phyloP scores from a whole-genome alignment of 2,329 filamentous ascomycete species.

The Colletotrichum zoysiae region DNA sequence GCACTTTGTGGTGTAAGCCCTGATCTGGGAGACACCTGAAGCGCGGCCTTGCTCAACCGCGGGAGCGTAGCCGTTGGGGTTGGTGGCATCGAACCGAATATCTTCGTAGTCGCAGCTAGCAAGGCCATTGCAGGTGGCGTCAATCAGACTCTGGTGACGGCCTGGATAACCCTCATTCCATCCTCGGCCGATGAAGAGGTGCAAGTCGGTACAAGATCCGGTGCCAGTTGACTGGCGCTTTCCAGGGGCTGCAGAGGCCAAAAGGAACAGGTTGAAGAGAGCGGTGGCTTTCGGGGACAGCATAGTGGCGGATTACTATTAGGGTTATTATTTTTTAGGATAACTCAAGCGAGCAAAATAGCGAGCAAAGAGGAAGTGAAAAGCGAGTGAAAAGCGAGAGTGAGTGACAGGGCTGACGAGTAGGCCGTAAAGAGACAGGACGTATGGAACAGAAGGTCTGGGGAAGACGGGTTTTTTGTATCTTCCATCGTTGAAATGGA shows the following conservation, averaged over 20 bases:
- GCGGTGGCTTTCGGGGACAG: conserved; percentile 22
- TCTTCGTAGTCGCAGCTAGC: conserved; percentile 50
- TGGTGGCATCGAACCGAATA: conserved; percentile 48
- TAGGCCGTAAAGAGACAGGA: not conserved
- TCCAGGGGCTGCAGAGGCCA: conserved; percentile 38
- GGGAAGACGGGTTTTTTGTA: conserved; percentile 25
- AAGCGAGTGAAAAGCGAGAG: conserved; percentile 32
- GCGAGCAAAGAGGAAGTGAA: not conserved
- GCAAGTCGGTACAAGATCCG: conserved; percentile 47
- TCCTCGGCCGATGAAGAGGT: conserved; percentile 48
- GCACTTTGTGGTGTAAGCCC: conserved; percentile 54
- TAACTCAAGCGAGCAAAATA: conserved; percentile 32
- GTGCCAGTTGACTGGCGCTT: conserved; percentile 35
- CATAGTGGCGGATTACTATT: conserved; percentile 37
- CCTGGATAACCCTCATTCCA: conserved; percentile 50
- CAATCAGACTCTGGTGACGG: conserved; percentile 46
- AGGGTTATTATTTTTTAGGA: not conserved
- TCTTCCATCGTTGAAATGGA: conserved; percentile 12
- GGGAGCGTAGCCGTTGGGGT: conserved; percentile 51
- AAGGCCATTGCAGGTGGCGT: conserved; percentile 47
- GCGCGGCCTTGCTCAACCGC: conserved; percentile 53
- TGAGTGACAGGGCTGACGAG: conserved; percentile 25
- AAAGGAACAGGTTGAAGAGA: conserved; percentile 36
- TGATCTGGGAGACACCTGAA: conserved; percentile 54
- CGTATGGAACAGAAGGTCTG: not conserved